Conservation (phyloP, 2,329 filamentous ascomycete species). For the Aureobasidium sp. region DNA sequence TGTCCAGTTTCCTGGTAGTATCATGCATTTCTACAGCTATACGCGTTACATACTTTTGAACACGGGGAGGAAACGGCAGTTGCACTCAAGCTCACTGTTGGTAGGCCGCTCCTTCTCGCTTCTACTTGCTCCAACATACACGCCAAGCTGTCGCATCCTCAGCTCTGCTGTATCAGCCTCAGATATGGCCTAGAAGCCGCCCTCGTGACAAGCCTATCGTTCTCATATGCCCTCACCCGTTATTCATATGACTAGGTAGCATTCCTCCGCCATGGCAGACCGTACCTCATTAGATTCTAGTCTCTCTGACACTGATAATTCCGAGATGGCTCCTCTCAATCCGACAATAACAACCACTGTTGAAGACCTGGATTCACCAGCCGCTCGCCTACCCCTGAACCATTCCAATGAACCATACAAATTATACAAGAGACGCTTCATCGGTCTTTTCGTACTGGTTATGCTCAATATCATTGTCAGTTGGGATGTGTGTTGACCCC, state of each 20-base stretch:
- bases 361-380: too few relatives aligned
- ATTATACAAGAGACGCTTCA: conserved; percentile 81
- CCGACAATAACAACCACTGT: background rate
- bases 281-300: background rate
- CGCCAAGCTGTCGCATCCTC: background rate
- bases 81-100: background rate
- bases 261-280: background rate
- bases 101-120: background rate
- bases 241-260: background rate
- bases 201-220: background rate
- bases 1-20: background rate
- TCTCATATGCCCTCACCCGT: background rate
- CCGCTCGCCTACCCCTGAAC: too few relatives aligned
- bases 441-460: conserved; percentile 74
- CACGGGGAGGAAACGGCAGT: background rate
- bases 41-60: background rate
- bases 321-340: conserved; percentile 3
- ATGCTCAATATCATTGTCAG: conserved; percentile 87
- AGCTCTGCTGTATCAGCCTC: background rate
- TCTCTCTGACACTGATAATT: background rate
- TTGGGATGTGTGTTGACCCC: conserved; percentile 69
- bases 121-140: background rate
- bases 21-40: background rate
- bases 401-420: conserved; percentile 23
- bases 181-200: background rate